These are phyloP conservation scores for Mycena polygramma DNA, from an alignment of 768 basidiomycete species.

Conservation along the genomic window DNA sequence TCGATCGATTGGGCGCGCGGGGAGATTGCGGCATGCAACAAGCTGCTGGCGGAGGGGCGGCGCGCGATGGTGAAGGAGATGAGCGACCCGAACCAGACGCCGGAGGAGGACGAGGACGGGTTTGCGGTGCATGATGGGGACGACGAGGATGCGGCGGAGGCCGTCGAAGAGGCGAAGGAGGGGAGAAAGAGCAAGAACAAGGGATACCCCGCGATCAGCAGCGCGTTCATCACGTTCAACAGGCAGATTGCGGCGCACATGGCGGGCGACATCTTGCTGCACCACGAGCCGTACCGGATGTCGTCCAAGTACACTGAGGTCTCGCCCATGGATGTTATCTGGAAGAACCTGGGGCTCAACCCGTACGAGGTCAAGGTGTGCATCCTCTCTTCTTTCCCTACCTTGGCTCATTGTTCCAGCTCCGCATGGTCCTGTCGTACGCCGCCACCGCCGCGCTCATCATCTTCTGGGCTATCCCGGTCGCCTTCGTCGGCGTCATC, in stretches of 20 bases:
- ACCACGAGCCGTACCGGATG: slow-evolving; percentile 91
- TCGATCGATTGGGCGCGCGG: slow-evolving; percentile 90
- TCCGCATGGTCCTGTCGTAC: slow-evolving; percentile 76
- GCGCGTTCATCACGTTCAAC: slow-evolving; percentile 92
- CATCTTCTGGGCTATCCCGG: slow-evolving; percentile 90
- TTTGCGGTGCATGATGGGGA: slow-evolving; percentile 32
- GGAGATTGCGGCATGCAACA: slow-evolving; percentile 73
- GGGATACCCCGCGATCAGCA: slow-evolving; percentile 71
- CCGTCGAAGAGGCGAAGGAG: slow-evolving; percentile 44
- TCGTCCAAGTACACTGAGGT: slow-evolving; percentile 82
- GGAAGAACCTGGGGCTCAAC: slow-evolving; percentile 90
- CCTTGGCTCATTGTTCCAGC: slow-evolving; percentile 38
- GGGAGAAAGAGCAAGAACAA: slow-evolving; percentile 39
- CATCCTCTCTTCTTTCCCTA: background rate
- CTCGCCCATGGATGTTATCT: slow-evolving; percentile 90
- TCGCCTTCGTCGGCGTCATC: slow-evolving; percentile 87
- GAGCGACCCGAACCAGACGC: slow-evolving; percentile 36
- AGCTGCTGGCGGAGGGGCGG: slow-evolving; percentile 66
- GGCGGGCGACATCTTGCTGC: slow-evolving; percentile 78
- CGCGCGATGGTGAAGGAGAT: slow-evolving; percentile 45
- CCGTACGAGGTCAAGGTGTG: slow-evolving; percentile 83
- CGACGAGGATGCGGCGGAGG: slow-evolving; percentile 30
- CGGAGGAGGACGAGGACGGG: slow-evolving; percentile 27
- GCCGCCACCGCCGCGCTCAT: slow-evolving; percentile 84
- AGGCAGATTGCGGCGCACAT: slow-evolving; percentile 94